These are phyloP conservation scores for Histomonas meleagridis DNA, from an alignment of 208 protist species.

Conservation along the genomic window DNA sequence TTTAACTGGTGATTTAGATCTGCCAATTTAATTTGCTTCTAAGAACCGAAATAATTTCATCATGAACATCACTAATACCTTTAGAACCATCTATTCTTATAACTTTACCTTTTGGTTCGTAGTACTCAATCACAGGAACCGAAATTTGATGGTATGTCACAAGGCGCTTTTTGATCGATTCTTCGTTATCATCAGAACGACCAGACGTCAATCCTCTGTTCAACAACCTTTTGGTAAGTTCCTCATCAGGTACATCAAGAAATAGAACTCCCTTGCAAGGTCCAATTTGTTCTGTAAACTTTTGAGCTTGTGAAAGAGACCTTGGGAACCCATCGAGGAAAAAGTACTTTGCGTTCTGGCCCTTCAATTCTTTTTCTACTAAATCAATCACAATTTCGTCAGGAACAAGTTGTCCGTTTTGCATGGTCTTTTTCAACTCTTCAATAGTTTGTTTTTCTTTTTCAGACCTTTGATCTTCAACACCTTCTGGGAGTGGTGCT, in stretches of 20 bases:
- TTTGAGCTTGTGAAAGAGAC: neutral
- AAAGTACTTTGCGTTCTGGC: neutral
- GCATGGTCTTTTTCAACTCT: neutral
- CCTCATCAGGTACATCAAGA: conserved; percentile 54
- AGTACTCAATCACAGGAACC: conserved; percentile 13
- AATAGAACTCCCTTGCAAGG: conserved; percentile 47
- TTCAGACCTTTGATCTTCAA: neutral
- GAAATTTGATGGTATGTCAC: conserved; percentile 37
- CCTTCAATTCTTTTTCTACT: conserved; percentile 25
- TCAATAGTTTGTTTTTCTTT: neutral
- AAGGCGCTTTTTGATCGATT: conserved; percentile 59
- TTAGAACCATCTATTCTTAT: neutral
- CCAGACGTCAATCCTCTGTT: conserved; percentile 56
- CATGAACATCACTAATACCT: neutral
- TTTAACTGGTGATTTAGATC: too few species aligned
- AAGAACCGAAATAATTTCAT: too few species aligned
- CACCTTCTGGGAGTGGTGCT: neutral
- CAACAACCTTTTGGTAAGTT: conserved; percentile 52
- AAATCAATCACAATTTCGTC: conserved; percentile 11
- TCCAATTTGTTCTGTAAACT: neutral
- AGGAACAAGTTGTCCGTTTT: conserved; percentile 40
- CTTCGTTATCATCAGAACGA: conserved; percentile 61
- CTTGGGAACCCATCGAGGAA: conserved; percentile 18
- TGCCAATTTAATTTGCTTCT: too few species aligned
- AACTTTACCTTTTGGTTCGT: neutral